Percentiles rank a stretch among this genome's conserved stretches.
These are phyloP conservation scores for Eucommia ulmoides DNA, from an alignment of 257 asterid genomes.

Conservation along the genomic window DNA sequence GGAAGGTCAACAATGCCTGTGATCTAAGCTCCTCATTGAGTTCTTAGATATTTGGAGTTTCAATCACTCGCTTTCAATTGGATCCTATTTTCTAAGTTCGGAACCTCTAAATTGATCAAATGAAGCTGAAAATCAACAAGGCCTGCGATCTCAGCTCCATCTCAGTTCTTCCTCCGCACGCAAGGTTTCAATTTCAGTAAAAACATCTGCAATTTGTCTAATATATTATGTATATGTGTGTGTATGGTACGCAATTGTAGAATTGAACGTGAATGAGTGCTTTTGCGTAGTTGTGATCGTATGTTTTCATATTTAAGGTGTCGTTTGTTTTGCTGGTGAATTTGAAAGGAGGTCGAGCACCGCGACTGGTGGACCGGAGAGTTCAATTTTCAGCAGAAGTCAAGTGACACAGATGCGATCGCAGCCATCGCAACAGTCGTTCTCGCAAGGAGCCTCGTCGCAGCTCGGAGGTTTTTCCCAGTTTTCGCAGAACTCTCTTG, in stretches of 20 bases:
- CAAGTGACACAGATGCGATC: constrained; percentile 31
- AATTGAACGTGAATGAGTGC: not conserved
- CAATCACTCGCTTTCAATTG: too few species aligned
- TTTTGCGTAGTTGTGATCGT: too few species aligned
- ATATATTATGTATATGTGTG: too few species aligned
- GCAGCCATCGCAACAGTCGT: constrained; percentile 59
- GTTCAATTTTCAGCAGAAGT: constrained; percentile 47
- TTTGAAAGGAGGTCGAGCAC: constrained; percentile 43
- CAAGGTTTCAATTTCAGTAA: constrained; percentile 33
- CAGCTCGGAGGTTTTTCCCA: constrained; percentile 80
- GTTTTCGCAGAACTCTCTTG: constrained; percentile 75
- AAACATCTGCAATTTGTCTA: not conserved
- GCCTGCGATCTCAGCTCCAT: constrained; percentile 87
- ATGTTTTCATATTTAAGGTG: not conserved
- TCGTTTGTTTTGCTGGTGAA: constrained; percentile 3
- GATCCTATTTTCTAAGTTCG: too few species aligned
- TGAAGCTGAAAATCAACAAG: constrained; percentile 85
- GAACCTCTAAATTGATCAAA: constrained; percentile 11
- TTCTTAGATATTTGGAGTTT: too few species aligned
- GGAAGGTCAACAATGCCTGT: too few species aligned
- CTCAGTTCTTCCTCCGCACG: constrained; percentile 88
- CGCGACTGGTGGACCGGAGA: constrained; percentile 36
- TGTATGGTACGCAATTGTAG: not conserved
- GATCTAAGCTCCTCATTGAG: too few species aligned
- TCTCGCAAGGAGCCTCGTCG: constrained; percentile 78